Percentiles rank a stretch among this genome's conserved stretches.
Evolutionary conservation across 768 basidiomycete species (phyloP).

Genomic region (Mycena galopus): DNA sequence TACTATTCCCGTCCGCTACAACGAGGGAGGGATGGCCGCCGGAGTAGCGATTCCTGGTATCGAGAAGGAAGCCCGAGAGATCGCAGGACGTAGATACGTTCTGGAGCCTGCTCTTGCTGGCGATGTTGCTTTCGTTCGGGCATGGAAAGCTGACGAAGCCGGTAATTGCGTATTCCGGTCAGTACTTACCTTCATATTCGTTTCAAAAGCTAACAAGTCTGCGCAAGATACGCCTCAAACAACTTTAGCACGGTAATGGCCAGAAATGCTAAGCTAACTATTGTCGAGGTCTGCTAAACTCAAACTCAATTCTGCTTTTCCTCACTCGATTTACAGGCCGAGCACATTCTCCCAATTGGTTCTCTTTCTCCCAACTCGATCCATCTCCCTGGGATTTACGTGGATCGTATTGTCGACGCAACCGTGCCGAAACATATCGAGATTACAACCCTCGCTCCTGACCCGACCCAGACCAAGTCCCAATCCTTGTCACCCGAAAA

Average conservation of each 20-base stretch:
- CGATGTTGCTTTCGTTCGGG: slow-evolving; percentile 88
- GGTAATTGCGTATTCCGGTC: slow-evolving; percentile 94
- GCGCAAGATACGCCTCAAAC: slow-evolving; percentile 81
- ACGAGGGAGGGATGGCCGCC: slow-evolving; percentile 76
- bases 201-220: neutral
- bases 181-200: slow-evolving; percentile 27
- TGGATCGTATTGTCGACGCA: slow-evolving; percentile 89
- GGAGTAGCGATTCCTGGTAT: slow-evolving; percentile 82
- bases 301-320: neutral
- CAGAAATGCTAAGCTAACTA: slow-evolving; percentile 88
- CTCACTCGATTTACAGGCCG: slow-evolving; percentile 66
- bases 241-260: slow-evolving; percentile 93
- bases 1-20: slow-evolving; percentile 82
- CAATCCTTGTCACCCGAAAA: slow-evolving; percentile 59
- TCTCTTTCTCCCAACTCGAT: slow-evolving; percentile 85
- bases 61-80: slow-evolving; percentile 80
- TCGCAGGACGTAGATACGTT: slow-evolving; percentile 84
- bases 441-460: slow-evolving; percentile 74
- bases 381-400: slow-evolving; percentile 88
- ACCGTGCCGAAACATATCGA: slow-evolving; percentile 86
- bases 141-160: slow-evolving; percentile 93
- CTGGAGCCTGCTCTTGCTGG: slow-evolving; percentile 85
- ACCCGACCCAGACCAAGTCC: slow-evolving; percentile 45
- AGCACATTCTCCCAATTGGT: slow-evolving; percentile 89
- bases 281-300: slow-evolving; percentile 79